These are phyloP conservation scores for Aureobasidium namibiae DNA, from an alignment of 2,329 filamentous ascomycete species.

Conservation along the genomic window DNA sequence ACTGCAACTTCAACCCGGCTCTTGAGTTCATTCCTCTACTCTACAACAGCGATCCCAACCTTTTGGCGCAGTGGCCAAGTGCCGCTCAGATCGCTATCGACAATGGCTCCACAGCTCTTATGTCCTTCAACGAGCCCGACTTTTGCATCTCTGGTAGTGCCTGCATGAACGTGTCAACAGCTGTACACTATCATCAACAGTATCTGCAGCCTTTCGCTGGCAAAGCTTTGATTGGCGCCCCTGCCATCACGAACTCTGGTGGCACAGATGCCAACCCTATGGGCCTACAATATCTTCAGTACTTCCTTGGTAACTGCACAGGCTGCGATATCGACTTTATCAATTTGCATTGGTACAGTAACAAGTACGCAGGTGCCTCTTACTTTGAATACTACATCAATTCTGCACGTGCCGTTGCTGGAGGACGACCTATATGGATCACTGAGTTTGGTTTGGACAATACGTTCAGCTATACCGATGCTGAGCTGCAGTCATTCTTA, in stretches of 20 bases:
- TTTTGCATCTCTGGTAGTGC: conserved; percentile 40
- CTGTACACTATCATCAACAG: conserved; percentile 43
- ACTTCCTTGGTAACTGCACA: conserved; percentile 45
- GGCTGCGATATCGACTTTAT: conserved; percentile 51
- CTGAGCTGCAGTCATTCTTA: conserved; percentile 40
- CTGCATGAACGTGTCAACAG: conserved; percentile 43
- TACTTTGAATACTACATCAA: conserved; percentile 38
- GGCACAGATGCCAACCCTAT: conserved; percentile 14
- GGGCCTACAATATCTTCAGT: conserved; percentile 47
- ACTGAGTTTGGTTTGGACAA: conserved; percentile 52
- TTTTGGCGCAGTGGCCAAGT: conserved; percentile 17
- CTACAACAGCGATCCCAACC: conserved; percentile 18
- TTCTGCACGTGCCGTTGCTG: conserved; percentile 12
- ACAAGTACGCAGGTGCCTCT: conserved; percentile 22
- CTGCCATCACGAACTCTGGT: conserved; percentile 53
- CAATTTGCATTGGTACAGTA: conserved; percentile 52
- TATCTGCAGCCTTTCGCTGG: conserved; percentile 46
- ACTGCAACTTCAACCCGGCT: conserved; percentile 18
- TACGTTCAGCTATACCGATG: conserved; percentile 23
- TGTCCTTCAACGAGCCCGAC: conserved; percentile 65
- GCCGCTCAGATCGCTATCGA: conserved; percentile 19
- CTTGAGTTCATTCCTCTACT: conserved; percentile 22
- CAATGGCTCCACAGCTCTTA: conserved; percentile 40
- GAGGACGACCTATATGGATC: conserved; percentile 28
- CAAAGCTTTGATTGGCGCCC: conserved; percentile 44